Conservation (phyloP, 495 filamentous ascomycete genomes). For the Podospora tetraspora region DNA sequence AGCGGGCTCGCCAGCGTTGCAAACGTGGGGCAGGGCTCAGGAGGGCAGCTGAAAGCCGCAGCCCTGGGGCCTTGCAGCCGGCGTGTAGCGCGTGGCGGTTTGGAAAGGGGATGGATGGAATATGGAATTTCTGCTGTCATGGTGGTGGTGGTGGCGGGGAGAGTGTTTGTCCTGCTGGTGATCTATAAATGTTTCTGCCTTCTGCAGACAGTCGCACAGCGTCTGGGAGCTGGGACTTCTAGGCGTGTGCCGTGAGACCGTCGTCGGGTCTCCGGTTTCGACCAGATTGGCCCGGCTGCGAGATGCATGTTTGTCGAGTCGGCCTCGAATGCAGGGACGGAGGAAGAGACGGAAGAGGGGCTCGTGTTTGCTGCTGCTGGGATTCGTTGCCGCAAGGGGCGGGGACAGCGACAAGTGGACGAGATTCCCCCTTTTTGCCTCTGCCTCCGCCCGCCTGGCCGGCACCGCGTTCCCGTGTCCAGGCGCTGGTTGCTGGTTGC, state of each 20-base stretch:
- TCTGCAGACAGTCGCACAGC: background rate
- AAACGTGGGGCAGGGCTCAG: background rate
- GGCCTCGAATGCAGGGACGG: background rate
- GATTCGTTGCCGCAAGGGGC: too few species aligned
- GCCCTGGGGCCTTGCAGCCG: background rate
- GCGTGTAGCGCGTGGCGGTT: background rate
- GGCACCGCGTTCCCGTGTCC: slow-evolving; percentile 7
- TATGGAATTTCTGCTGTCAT: too few species aligned
- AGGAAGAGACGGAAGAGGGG: background rate
- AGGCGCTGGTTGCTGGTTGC: background rate
- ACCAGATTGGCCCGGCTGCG: background rate
- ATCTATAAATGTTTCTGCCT: background rate
- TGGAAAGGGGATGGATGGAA: background rate
- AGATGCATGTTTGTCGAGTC: background rate
- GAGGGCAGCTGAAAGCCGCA: background rate
- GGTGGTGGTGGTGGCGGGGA: background rate
- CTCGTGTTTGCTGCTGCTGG: too few species aligned
- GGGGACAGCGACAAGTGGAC: too few species aligned
- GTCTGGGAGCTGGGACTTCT: background rate
- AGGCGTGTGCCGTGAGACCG: background rate
- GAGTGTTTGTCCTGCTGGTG: background rate
- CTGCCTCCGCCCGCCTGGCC: background rate
- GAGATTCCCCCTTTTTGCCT: background rate
- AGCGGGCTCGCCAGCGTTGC: background rate
- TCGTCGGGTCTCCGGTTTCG: background rate